phyloP scores from a whole-genome alignment of 768 basidiomycete species.

The Lentinula sp. region DNA sequence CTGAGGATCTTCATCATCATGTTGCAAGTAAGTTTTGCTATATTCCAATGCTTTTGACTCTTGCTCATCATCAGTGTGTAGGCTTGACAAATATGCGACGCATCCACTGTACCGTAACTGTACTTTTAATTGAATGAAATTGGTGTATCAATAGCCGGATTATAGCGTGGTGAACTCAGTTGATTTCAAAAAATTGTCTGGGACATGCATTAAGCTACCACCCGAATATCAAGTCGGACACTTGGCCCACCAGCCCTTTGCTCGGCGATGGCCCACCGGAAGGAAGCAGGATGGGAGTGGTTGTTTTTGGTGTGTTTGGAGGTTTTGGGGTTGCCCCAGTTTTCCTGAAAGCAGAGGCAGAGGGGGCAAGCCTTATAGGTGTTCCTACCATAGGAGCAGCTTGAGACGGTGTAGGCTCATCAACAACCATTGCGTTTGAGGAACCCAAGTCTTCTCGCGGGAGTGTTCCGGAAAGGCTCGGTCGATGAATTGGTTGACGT shows the following conservation, averaged over 20 bases:
- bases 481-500: conserved; percentile 15
- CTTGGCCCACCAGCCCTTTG: conserved; percentile 65
- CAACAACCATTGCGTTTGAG: conserved; percentile 41
- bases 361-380: conserved; percentile 67
- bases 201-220: conserved; percentile 43
- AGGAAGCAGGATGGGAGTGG: conserved; percentile 12
- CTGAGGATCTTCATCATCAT: neutral
- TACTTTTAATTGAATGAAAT: neutral
- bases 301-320: conserved; percentile 15
- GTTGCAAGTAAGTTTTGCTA: neutral
- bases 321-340: conserved; percentile 10
- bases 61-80: neutral
- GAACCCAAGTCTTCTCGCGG: conserved; percentile 17
- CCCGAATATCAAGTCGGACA: conserved; percentile 77
- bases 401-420: conserved; percentile 26
- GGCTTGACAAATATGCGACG: neutral
- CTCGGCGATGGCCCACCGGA: conserved; percentile 28
- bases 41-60: neutral
- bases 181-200: too few species aligned
- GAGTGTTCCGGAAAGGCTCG: conserved; percentile 16
- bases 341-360: conserved; percentile 65
- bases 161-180: too few species aligned
- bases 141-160: neutral
- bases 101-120: neutral
- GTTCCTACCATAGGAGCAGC: conserved; percentile 52